Evolutionary conservation across 2,329 filamentous ascomycete species (phyloP), one percentile per base, ranked within the genome.

Genomic region (Penicillium sclerotiorum): DNA sequence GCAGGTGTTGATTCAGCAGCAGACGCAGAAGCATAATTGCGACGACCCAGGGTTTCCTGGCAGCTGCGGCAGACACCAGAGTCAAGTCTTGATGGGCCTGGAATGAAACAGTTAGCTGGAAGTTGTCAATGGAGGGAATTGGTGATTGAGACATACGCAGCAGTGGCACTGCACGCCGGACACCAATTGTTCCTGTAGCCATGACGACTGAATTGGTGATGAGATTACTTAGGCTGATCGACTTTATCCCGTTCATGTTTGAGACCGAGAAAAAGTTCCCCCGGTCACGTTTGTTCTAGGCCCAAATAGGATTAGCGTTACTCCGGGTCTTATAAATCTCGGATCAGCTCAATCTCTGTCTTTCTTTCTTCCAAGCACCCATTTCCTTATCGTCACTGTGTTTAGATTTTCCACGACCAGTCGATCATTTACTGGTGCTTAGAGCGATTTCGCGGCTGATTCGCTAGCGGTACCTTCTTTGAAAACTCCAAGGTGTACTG

Each of bases 301-400:
- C 59, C 62, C n/a, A 18, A 45, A 25, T 5, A 9, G 58, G 61
- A 48, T 50, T 65, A 68, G 61, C 21, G n/a, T 1, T 60, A 36
- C 8, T 17, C n/a, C 32, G 58, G 67, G 18, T 64, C 67, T 47
- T 54, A 53, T 57, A 58, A 57, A 58, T 50, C 47, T 53, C 38
- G 33, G 9, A 18, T 36, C 58, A 61, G 59, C 51, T 50, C 46
- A 45, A 30, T 23, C 43, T 46, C 50, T 57, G 62, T 62, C 62
- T 69, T 59, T 65, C 73, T 62, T 73, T 67, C 62, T 71, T 73
- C 72, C 77, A 79, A 87, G 87, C 89, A 88, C 83, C 77, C 74
- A 81, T 83, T 87, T 61, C 90, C 92, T 96, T 96, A 96, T 96
- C 92, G 83, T 92, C 90, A 91, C 85, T 83, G 86, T 79, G 82